Conservation (phyloP, 495 filamentous ascomycete species). For the Hypomontagnella submonticulosa region DNA sequence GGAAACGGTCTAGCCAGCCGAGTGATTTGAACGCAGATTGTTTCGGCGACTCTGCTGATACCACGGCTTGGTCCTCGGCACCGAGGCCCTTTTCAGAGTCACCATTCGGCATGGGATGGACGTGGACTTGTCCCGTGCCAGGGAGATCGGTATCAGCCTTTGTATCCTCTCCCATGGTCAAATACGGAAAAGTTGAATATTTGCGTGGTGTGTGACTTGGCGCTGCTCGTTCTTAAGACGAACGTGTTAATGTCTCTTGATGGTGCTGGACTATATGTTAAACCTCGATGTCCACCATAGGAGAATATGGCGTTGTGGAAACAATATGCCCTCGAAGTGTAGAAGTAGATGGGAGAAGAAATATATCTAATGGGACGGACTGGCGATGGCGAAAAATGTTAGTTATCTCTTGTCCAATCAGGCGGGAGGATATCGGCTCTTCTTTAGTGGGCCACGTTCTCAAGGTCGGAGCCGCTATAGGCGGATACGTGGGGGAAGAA, state of each 20-base stretch:
- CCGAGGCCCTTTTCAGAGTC: constrained; percentile 16
- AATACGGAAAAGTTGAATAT: no score
- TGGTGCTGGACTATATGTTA: no score
- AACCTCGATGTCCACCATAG: no score
- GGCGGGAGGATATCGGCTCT: not conserved
- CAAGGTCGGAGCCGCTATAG: not conserved
- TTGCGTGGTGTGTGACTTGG: no score
- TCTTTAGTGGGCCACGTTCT: not conserved
- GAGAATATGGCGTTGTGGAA: no score
- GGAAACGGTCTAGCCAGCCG: constrained; percentile 77
- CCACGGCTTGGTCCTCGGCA: constrained; percentile 5
- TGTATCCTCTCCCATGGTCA: constrained; percentile 9
- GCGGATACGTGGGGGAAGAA: not conserved
- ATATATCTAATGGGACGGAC: not conserved
- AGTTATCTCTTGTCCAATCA: constrained; percentile 12
- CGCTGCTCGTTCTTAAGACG: no score
- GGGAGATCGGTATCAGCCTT: constrained; percentile 13
- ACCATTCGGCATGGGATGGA: constrained; percentile 9
- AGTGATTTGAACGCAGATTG: constrained; percentile 63
- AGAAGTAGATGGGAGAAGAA: not conserved
- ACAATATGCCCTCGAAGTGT: no score
- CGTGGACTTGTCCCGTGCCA: not conserved
- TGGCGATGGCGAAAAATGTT: not conserved
- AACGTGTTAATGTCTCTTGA: not conserved
- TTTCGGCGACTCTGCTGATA: constrained; percentile 10